Evolutionary conservation across 2,329 filamentous ascomycete species (phyloP), one percentile per base, ranked within the genome.

Genomic region (Tolypocladium paradoxum): DNA sequence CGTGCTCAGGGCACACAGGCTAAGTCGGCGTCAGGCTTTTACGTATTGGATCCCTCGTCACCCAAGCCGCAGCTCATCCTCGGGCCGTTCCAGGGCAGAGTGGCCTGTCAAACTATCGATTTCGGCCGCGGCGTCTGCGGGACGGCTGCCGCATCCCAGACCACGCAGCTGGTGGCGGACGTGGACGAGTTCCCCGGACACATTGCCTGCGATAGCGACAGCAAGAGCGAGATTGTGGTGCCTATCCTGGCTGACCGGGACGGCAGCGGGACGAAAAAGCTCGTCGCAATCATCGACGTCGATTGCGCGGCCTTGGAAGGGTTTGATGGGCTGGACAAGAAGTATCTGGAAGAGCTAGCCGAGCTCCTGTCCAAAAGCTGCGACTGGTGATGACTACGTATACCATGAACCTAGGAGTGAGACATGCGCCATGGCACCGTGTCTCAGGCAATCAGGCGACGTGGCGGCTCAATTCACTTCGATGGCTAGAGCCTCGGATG

Each of bases 141-240:
- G 3, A 71, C 80, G 7, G 87, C 87, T 0, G 88, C 87, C 1
- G 64, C 76, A 27, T 77, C 73, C 4, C 69, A 70, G 46, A 64
- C 70, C 55, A 90, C 87, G 12, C 85, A 88, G 69, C 66, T 90
- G 7, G 78, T 86, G 0, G 70, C 74, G 14, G 83, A 93, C 65
- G 87, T 93, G 8, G 83, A 88, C 45, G 64, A 71, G 50, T 92
- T 92, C 62, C 85, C 86, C 0, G 88, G 87, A 2, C 88, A 92
- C 65, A 91, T 93, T 63, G 87, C 88, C 11, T 92, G 88, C 65
- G 88, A 93, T 67, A 79, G 81, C 4, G 84, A 82, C 54, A 88
- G 82, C 62, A 80, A 75, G 70, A 91, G 88, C 65, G 88, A 93
- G 73, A 84, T 93, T 65, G 88, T 93, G 20, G 88, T 92, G 49